Evolutionary conservation across 2,329 filamentous ascomycete genomes (phyloP), one percentile per base, ranked within the genome.

Genomic region (Colletotrichum agaves): DNA sequence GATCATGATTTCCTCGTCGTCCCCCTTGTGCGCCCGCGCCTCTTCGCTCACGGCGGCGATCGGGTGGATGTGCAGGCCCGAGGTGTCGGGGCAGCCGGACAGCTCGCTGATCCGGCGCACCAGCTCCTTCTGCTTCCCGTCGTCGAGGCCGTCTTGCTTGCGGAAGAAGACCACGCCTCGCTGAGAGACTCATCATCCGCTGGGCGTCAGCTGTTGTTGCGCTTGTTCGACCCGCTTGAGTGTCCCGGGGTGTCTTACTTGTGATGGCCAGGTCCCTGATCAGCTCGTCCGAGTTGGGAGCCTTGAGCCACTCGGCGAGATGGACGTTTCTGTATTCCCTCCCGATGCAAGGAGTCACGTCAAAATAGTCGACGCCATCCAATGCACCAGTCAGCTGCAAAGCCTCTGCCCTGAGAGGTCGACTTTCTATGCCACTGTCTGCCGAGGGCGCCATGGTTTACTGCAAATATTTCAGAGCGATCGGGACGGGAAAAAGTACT

Each of bases 81-180:
- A 90, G 1, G 82, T 81, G 0, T 79, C 71, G 0, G 90, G 89
- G 67, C 86, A 87, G 49, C 88, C 88, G 1, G 85, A 81, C 8
- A 91, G 79, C 71, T 87, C 79, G 5, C 90, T 89, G 1, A 92
- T 81, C 0, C 83, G 81, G 10, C 87, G 80, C 33, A 87, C 84
- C 0, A 91, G 78, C 27, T 84, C 76, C 75, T 91, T 91, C 72
- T 89, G 87, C 2, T 88, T 80, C 0, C 86, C 85, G 69, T 88
- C 83, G 69, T 81, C 82, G 6, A 90, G 77, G 67, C 84, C 80
- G 72, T 88, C 79, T 69, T 91, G 88, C 6, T 82, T 80, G 17
- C 88, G 84, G 75, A 91, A 88, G 77, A 90, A 90, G 37, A 90
- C 88, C 1, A 91, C 88, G 3, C 88, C 88, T 15, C 88, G 83